Conservation (phyloP, 371 early-diverging fungal genomes). For the Apophysomyces trapeziformis region DNA sequence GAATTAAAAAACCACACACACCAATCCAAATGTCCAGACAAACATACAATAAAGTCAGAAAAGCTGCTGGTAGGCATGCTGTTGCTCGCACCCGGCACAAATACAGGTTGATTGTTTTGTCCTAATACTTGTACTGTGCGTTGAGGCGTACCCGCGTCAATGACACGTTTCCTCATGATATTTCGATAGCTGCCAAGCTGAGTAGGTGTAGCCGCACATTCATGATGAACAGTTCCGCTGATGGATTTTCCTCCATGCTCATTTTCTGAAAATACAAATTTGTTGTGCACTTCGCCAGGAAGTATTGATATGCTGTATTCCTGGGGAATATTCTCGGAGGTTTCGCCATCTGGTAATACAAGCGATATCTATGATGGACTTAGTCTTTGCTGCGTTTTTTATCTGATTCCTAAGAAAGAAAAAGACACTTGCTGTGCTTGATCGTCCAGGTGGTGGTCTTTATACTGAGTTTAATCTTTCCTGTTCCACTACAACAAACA, state of each 20-base stretch:
- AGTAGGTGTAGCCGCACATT: slow-evolving; percentile 78
- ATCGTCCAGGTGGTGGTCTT: slow-evolving; percentile 44
- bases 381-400: not conserved
- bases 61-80: slow-evolving; percentile 55
- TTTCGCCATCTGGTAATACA: slow-evolving; percentile 62
- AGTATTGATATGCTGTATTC: slow-evolving; percentile 77
- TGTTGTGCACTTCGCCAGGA: slow-evolving; percentile 71
- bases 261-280: slow-evolving; percentile 77
- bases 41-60: slow-evolving; percentile 62
- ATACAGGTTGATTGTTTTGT: slow-evolving; percentile 60
- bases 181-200: slow-evolving; percentile 63
- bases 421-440: slow-evolving; percentile 28
- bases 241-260: slow-evolving; percentile 48
- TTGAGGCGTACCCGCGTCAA: slow-evolving; percentile 58
- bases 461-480: not conserved
- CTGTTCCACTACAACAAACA: not conserved
- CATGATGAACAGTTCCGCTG: slow-evolving; percentile 82
- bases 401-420: not conserved
- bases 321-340: slow-evolving; percentile 63
- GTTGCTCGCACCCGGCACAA: slow-evolving; percentile 61
- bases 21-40: not conserved
- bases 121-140: slow-evolving; percentile 63
- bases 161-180: slow-evolving; percentile 77
- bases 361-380: slow-evolving; percentile 53
- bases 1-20: not conserved